Base-by-base conservation (phyloP, 2,329 filamentous ascomycete species). In the Coleophoma crateriformis region DNA sequence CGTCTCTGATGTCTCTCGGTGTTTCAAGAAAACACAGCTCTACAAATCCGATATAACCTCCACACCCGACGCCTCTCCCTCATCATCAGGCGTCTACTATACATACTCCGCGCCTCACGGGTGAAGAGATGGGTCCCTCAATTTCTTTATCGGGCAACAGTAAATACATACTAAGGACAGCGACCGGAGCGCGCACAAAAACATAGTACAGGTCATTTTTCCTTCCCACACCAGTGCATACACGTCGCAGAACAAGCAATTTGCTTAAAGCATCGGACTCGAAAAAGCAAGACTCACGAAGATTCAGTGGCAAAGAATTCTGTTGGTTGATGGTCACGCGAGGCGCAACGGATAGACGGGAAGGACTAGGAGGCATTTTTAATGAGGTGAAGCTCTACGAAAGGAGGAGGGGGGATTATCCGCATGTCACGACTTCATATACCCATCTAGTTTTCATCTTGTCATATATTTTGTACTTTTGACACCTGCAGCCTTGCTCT, bases 1-100 rank as follows among this genome's bases (percentile, higher is more conserved):
- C 53, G 50, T 46, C 43, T 47, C 49, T 38, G 42, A 54, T 51
- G 47, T 43, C 46, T 38, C 43, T 42, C 33, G 47, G 47, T 53
- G 53, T 56, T 45, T 56, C 40, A 44, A 50, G 52, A 47, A 52
- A 49, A 56, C 54, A 52, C 54, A 47, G 46, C 20, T 42, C 48
- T 54, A 46, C 51, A 51, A 54, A 53, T 41, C 53, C 54, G 51
- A 39, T n/a, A 45, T 46, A 46, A 39, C 35, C 32, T 48, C 50
- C 53, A 54, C 54, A 34, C 33, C 38, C 41, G 45, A 50, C 39
- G 48, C 47, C 47, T 51, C 35, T 46, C 46, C 51, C 52, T 54
- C 41, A 20, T 33, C 41, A 27, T 32, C 41, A 32, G 41, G 32
- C 41, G 41, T 6, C n/a, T 13, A 44, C 19, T 41, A 17, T 13